Evolutionary conservation across 225 moss, liverwort and hornwort genomes (phyloP).

Genomic region (Physcomitrium patens): DNA sequence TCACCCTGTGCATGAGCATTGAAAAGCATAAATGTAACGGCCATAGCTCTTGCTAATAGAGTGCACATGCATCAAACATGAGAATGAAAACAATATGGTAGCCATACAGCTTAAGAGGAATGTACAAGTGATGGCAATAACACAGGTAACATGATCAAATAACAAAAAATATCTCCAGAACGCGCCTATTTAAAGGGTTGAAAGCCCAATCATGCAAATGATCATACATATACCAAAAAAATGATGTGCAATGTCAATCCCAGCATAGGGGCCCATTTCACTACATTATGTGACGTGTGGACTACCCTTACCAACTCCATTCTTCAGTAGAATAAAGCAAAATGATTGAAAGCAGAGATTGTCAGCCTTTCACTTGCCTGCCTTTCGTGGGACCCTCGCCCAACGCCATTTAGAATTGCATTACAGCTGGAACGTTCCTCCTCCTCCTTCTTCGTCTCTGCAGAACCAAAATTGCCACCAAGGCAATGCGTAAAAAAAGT

Average conservation of each 20-base stretch:
- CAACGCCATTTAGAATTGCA: conserved; percentile 19
- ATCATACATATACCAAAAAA: neutral
- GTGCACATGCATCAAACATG: neutral
- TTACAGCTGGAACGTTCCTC: neutral
- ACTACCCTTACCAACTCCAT: conserved; percentile 7
- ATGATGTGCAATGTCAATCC: neutral
- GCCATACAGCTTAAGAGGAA: conserved; percentile 3
- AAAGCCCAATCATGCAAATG: conserved; percentile 3
- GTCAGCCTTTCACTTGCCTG: conserved; percentile 20
- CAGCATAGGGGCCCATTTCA: neutral
- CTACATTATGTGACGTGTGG: neutral
- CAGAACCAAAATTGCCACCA: conserved; percentile 13
- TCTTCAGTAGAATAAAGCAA: conserved; percentile 4
- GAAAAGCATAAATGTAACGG: neutral
- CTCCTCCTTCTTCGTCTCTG: neutral
- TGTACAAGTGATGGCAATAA: conserved; percentile 4
- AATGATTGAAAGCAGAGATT: neutral
- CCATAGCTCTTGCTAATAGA: neutral
- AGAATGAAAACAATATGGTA: neutral
- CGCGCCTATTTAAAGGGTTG: neutral
- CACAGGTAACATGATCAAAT: neutral
- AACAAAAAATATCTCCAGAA: neutral
- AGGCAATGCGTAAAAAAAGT: neutral
- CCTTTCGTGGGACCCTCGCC: neutral
- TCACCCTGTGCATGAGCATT: conserved; percentile 30